Evolutionary conservation across 2,329 filamentous ascomycete species (phyloP).

Genomic region (Arthrobotrys sphaeroides): DNA sequence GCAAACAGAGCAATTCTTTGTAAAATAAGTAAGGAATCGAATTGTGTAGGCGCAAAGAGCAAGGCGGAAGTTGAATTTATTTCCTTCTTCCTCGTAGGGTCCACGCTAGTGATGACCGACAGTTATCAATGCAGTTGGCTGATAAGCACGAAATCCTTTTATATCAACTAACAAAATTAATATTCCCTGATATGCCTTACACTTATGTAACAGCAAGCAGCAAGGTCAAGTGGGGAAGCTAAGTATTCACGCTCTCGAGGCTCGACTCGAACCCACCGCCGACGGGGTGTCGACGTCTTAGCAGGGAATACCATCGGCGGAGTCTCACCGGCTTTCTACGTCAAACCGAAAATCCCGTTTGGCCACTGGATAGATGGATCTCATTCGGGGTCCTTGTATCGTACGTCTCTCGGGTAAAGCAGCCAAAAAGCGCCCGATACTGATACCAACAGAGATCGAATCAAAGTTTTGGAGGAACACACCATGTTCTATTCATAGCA

Average conservation of each 20-base stretch:
- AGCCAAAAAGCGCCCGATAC: conserved; percentile 29
- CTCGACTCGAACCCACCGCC: too few relatives aligned
- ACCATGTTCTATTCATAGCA: conserved; percentile 41
- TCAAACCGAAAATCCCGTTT: conserved; percentile 48
- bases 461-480: conserved; percentile 29
- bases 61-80: conserved; percentile 6
- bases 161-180: conserved; percentile 6
- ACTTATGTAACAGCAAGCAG: conserved; percentile 28
- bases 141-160: conserved; percentile 21
- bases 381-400: not conserved
- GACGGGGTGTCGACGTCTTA: not conserved
- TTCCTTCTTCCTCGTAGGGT: not conserved
- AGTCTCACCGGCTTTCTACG: conserved; percentile 32
- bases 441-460: conserved; percentile 27
- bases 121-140: conserved; percentile 28
- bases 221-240: conserved; percentile 10
- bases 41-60: not conserved
- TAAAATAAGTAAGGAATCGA: not conserved
- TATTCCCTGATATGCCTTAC: conserved; percentile 34
- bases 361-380: conserved; percentile 9
- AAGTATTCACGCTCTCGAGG: conserved; percentile 2
- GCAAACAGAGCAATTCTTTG: not conserved
- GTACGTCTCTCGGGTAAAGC: conserved; percentile 50
- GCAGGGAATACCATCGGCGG: not conserved
- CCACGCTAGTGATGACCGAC: not conserved